A percentile compares a stretch with the other conserved stretches of the same genome.
phyloP scores from a whole-genome alignment of 2,329 filamentous ascomycete genomes.

The Monilinia vaccinii-corymbosi region DNA sequence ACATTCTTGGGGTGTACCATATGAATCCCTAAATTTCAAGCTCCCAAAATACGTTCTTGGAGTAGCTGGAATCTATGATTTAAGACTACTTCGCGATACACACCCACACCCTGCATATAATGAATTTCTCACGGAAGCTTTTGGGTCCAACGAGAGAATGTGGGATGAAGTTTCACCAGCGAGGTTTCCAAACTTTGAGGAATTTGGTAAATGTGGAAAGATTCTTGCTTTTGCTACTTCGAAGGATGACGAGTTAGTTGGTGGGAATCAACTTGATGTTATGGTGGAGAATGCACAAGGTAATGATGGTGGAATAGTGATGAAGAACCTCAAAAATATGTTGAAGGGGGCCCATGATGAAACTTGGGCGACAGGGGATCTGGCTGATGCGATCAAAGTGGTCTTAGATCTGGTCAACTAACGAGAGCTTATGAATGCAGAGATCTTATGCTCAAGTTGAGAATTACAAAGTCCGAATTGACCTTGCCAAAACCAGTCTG shows the following conservation, averaged over 20 bases:
- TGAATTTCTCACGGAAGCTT: constrained; percentile 30
- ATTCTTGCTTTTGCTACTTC: constrained; percentile 28
- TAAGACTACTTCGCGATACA: constrained; percentile 30
- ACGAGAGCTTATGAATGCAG: background rate
- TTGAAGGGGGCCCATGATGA: background rate
- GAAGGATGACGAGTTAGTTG: constrained; percentile 34
- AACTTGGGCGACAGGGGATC: background rate
- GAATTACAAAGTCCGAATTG: background rate
- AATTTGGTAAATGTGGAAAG: constrained; percentile 9
- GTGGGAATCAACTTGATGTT: constrained; percentile 23
- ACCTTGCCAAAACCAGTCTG: background rate
- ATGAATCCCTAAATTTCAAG: background rate
- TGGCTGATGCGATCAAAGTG: background rate
- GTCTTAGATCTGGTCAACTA: background rate
- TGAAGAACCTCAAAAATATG: constrained; percentile 2
- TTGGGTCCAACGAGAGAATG: constrained; percentile 36
- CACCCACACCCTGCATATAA: constrained; percentile 17
- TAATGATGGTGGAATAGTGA: background rate
- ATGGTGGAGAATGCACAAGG: constrained; percentile 8
- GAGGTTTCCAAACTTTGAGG: background rate
- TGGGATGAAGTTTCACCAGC: constrained; percentile 40
- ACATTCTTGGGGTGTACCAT: background rate
- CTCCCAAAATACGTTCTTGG: constrained; percentile 28
- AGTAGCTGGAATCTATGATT: constrained; percentile 58
- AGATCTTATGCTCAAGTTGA: background rate